Conservation (phyloP, 257 asterid genomes). For the Rauvolfia tetraphylla region DNA sequence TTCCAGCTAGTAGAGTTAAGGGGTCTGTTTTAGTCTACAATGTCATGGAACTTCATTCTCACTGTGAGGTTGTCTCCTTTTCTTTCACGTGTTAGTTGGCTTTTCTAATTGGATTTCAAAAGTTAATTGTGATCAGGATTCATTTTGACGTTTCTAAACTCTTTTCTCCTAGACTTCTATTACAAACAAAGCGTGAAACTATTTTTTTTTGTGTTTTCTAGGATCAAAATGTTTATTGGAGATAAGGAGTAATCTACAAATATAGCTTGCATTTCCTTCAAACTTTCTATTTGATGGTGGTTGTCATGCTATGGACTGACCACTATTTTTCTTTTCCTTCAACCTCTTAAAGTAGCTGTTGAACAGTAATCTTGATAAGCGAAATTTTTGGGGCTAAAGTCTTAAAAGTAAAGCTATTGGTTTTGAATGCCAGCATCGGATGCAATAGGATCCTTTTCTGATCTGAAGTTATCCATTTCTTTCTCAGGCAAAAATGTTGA, state of each 20-base stretch:
- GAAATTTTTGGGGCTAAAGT: background rate
- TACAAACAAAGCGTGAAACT: background rate
- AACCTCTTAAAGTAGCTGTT: background rate
- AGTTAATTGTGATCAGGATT: background rate
- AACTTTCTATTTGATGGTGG: background rate
- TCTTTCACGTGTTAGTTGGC: background rate
- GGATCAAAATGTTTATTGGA: background rate
- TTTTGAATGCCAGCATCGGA: too few species aligned
- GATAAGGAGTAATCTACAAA: background rate
- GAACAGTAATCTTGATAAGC: background rate
- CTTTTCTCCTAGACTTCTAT: background rate
- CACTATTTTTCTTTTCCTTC: background rate
- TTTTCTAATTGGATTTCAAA: background rate
- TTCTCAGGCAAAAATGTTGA: background rate
- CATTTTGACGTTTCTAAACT: background rate
- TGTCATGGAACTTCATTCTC: slow-evolving; percentile 71
- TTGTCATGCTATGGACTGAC: background rate
- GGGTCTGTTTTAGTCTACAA: slow-evolving; percentile 86
- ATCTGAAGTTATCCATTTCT: background rate
- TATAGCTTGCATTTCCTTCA: background rate
- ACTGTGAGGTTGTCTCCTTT: slow-evolving; percentile 63
- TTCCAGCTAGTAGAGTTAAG: slow-evolving; percentile 77
- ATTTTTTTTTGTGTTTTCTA: background rate
- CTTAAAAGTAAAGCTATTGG: background rate
- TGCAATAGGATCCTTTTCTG: too few species aligned